Conservation (phyloP, 805 yeast genomes). For the Maudiozyma turicensis region DNA sequence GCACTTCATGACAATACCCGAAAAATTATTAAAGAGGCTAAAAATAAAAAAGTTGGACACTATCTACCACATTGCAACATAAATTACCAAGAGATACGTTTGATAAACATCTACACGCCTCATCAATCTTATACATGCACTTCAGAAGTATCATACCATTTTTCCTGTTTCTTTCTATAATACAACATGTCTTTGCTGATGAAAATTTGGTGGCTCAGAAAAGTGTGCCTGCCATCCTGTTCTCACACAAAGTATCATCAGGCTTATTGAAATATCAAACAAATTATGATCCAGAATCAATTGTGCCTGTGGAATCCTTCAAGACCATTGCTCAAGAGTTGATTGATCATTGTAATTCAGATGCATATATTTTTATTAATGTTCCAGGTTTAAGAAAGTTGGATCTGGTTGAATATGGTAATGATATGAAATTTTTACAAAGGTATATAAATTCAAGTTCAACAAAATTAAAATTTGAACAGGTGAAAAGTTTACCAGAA, state of each 20-base stretch:
- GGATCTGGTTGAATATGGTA: slow-evolving; percentile 36
- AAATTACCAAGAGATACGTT: too few species aligned
- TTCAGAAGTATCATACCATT: neutral
- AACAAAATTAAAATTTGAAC: slow-evolving; percentile 50
- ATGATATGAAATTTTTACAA: slow-evolving; percentile 39
- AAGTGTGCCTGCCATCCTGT: slow-evolving; percentile 13
- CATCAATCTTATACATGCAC: neutral
- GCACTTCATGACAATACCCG: too few species aligned
- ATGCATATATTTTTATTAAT: slow-evolving; percentile 47
- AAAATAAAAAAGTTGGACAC: too few species aligned
- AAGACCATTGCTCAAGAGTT: slow-evolving; percentile 25
- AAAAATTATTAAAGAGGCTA: too few species aligned
- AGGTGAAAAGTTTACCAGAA: slow-evolving; percentile 27
- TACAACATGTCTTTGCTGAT: neutral
- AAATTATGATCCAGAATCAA: slow-evolving; percentile 8
- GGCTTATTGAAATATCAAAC: slow-evolving; percentile 15
- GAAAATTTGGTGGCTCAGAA: slow-evolving; percentile 3
- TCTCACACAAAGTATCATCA: slow-evolving; percentile 17
- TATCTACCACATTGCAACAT: too few species aligned
- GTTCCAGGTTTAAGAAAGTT: slow-evolving; percentile 42
- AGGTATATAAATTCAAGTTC: slow-evolving; percentile 48
- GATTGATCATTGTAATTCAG: slow-evolving; percentile 38
- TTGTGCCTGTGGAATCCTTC: slow-evolving; percentile 22
- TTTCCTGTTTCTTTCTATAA: neutral
- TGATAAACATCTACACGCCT: too few species aligned